Evolutionary conservation across 768 basidiomycete species (phyloP).

Genomic region (Solioccasus polychromus): DNA sequence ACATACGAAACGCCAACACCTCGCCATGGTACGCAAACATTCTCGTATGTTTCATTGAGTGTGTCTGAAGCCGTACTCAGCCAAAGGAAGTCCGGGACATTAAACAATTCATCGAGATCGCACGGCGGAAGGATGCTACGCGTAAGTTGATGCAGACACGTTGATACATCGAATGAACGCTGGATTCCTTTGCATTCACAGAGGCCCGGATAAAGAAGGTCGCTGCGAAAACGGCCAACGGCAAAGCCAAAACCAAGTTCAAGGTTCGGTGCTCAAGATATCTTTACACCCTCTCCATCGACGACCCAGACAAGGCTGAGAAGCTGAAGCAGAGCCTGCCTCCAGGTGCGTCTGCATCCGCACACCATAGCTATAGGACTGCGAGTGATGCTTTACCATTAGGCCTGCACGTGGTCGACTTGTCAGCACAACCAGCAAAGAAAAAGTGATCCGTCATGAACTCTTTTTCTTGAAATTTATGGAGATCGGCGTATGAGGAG

Average conservation of each 20-base stretch:
- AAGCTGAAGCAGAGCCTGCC: conserved; percentile 95
- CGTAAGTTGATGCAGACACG: conserved; percentile 68
- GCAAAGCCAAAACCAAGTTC: conserved; percentile 91
- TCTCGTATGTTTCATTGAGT: not conserved
- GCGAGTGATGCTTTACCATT: not conserved
- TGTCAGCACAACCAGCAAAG: conserved; percentile 55
- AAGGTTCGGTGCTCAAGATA: conserved; percentile 97
- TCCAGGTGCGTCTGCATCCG: conserved; percentile 64
- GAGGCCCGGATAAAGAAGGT: conserved; percentile 99
- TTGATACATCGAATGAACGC: not conserved
- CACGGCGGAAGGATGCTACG: conserved; percentile 94
- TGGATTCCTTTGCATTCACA: conserved; percentile 31
- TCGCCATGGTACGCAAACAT: conserved; percentile 28
- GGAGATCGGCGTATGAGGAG: not conserved
- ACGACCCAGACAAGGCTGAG: conserved; percentile 98
- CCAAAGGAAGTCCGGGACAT: conserved; percentile 98
- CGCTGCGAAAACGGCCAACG: conserved; percentile 58
- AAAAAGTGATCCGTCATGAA: conserved; percentile 61
- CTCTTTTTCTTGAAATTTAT: conserved; percentile 2
- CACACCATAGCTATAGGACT: not conserved
- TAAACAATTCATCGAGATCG: conserved; percentile 97
- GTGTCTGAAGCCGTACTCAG: conserved; percentile 39
- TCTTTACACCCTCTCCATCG: conserved; percentile 94
- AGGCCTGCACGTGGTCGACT: conserved; percentile 74
- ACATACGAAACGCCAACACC: conserved; percentile 7